phyloP scores from a whole-genome alignment of 495 filamentous ascomycete species.

The Lasiosphaeris hirsuta region DNA sequence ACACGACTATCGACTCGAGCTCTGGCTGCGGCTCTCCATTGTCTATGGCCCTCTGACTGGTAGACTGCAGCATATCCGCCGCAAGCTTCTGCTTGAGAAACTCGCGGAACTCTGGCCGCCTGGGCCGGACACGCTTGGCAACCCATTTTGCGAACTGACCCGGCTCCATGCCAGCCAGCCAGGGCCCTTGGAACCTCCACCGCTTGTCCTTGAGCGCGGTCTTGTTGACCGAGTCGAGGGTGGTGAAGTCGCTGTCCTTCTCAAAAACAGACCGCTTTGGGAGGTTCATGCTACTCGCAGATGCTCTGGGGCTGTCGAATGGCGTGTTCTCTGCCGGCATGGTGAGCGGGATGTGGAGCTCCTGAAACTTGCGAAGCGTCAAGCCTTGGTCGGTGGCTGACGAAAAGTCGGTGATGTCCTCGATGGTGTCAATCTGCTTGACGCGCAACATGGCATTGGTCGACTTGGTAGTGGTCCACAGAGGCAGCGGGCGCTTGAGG shows the following conservation, averaged over 20 bases:
- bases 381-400: constrained; percentile 78
- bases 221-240: constrained; percentile 28
- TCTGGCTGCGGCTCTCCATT: constrained; percentile 39
- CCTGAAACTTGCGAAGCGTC: constrained; percentile 83
- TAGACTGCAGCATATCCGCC: constrained; percentile 42
- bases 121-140: constrained; percentile 55
- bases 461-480: constrained; percentile 67
- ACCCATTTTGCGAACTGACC: constrained; percentile 69
- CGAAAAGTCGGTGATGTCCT: constrained; percentile 88
- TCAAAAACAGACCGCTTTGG: constrained; percentile 57
- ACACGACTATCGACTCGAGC: constrained; percentile 38
- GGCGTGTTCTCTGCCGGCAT: constrained; percentile 31
- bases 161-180: constrained; percentile 70
- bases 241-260: constrained; percentile 48
- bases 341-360: constrained; percentile 55
- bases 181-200: constrained; percentile 81
- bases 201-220: constrained; percentile 37
- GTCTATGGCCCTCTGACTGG: constrained; percentile 43
- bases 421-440: constrained; percentile 73
- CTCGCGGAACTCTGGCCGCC: constrained; percentile 58
- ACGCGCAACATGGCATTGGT: constrained; percentile 69
- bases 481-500: constrained; percentile 79
- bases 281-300: constrained; percentile 8
- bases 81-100: constrained; percentile 53
- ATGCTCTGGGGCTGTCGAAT: constrained; percentile 15